phyloP scores from a whole-genome alignment of 495 filamentous ascomycete genomes.

The Penicillium waksmanii region DNA sequence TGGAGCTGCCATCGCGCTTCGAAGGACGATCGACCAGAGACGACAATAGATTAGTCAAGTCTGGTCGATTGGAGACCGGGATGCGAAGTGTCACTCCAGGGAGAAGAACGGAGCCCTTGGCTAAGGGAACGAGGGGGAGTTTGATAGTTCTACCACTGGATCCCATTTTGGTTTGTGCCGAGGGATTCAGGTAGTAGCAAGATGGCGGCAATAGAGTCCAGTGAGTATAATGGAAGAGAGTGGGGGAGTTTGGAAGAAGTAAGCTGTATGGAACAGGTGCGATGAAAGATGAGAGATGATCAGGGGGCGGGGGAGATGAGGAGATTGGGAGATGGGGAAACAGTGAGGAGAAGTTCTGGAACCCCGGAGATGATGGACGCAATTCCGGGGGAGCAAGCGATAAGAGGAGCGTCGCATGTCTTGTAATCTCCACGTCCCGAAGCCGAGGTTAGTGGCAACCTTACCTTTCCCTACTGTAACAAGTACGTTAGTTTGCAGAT shows the following conservation, averaged over 20 bases:
- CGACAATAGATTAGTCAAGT: conserved; percentile 80
- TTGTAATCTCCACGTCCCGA: conserved; percentile 37
- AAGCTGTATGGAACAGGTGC: not conserved
- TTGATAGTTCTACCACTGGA: conserved; percentile 50
- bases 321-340: conserved; percentile 13
- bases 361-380: conserved; percentile 33
- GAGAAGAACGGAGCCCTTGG: conserved; percentile 74
- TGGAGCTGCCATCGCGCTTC: conserved; percentile 63
- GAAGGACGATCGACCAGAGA: conserved; percentile 70
- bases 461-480: not conserved
- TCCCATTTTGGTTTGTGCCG: conserved; percentile 38
- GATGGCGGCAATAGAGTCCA: conserved; percentile 14
- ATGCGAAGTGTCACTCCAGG: conserved; percentile 80
- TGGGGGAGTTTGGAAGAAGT: conserved; percentile 8
- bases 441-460: conserved; percentile 42
- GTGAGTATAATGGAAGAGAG: conserved; percentile 3
- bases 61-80: conserved; percentile 74
- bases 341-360: conserved; percentile 37
- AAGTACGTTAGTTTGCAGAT: conserved; percentile 23
- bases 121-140: conserved; percentile 76
- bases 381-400: conserved; percentile 39
- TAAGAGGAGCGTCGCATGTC: conserved; percentile 37
- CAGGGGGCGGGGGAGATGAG: conserved; percentile 11
- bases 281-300: not conserved
- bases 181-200: conserved; percentile 12